A percentile compares a stretch with the other conserved stretches of the same genome.
These are phyloP conservation scores for Dactylellina haptotyla DNA, from an alignment of 2,329 filamentous ascomycete genomes.

Conservation along the genomic window DNA sequence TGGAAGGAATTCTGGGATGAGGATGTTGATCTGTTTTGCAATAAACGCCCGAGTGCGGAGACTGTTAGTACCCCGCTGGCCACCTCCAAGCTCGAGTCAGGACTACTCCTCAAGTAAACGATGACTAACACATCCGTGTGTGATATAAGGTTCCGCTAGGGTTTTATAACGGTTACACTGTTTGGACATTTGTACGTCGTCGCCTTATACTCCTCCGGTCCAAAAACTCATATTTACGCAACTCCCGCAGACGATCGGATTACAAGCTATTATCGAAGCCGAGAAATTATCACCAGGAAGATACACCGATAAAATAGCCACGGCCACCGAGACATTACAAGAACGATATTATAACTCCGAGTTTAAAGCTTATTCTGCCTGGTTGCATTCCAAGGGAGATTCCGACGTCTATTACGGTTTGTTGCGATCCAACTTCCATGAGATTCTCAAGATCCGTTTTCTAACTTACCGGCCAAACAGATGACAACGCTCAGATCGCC, in stretches of 20 bases:
- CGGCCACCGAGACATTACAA: constrained; percentile 43
- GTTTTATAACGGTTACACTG: constrained; percentile 50
- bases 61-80: too few relatives aligned
- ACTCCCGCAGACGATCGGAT: constrained; percentile 20
- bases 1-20: constrained; percentile 50
- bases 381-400: constrained; percentile 43
- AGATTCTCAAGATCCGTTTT: not conserved
- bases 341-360: constrained; percentile 48
- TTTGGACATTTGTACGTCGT: constrained; percentile 51
- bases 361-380: constrained; percentile 48
- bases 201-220: not conserved
- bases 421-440: not conserved
- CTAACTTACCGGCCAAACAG: not conserved
- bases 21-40: constrained; percentile 49
- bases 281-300: constrained; percentile 36
- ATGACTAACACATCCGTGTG: not conserved
- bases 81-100: too few relatives aligned
- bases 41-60: constrained; percentile 43
- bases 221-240: constrained; percentile 3
- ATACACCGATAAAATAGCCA: constrained; percentile 38
- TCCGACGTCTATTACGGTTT: constrained; percentile 47
- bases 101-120: too few relatives aligned
- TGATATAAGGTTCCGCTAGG: constrained; percentile 37
- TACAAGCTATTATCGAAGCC: constrained; percentile 49
- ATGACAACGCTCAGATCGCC: constrained; percentile 52